These are phyloP conservation scores for Huntiella moniliformis DNA, from an alignment of 2,329 filamentous ascomycete genomes.

Conservation along the genomic window DNA sequence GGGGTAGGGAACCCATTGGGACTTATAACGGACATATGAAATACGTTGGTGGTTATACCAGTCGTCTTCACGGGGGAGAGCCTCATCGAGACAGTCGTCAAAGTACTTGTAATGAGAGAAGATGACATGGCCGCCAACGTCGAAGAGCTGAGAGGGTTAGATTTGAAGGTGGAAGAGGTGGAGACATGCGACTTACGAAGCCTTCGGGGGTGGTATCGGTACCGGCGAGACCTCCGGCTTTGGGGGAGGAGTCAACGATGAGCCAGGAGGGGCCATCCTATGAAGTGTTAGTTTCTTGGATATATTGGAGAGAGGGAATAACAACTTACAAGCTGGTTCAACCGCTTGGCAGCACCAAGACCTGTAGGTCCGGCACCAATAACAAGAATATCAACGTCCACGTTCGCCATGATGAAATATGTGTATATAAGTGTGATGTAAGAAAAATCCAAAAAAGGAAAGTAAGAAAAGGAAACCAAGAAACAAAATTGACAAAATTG, in stretches of 20 bases:
- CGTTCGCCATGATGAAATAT: conserved; percentile 1
- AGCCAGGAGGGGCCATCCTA: conserved; percentile 88
- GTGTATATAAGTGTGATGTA: not conserved
- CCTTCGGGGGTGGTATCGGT: conserved; percentile 91
- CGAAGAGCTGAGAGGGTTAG: conserved; percentile 54
- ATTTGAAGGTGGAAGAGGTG: not conserved
- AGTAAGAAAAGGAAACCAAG: not conserved
- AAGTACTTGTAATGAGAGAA: conserved; percentile 99
- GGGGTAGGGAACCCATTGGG: conserved; percentile 91
- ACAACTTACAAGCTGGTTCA: conserved; percentile 74
- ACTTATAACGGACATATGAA: conserved; percentile 96
- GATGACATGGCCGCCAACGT: conserved; percentile 95
- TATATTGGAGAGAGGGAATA: conserved; percentile 13
- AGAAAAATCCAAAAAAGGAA: not conserved
- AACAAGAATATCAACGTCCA: conserved; percentile 53
- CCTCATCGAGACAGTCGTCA: conserved; percentile 95
- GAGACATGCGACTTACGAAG: conserved; percentile 51
- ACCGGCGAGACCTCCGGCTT: conserved; percentile 83
- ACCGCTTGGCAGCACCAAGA: conserved; percentile 90
- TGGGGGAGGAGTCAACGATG: conserved; percentile 83
- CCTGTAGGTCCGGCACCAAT: conserved; percentile 96
- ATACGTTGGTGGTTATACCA: conserved; percentile 98
- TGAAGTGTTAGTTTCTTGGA: conserved; percentile 14
- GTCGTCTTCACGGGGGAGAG: conserved; percentile 79
- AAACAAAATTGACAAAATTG: not conserved